phyloP scores from a whole-genome alignment of 495 filamentous ascomycete species.

The Xylaria venustula region DNA sequence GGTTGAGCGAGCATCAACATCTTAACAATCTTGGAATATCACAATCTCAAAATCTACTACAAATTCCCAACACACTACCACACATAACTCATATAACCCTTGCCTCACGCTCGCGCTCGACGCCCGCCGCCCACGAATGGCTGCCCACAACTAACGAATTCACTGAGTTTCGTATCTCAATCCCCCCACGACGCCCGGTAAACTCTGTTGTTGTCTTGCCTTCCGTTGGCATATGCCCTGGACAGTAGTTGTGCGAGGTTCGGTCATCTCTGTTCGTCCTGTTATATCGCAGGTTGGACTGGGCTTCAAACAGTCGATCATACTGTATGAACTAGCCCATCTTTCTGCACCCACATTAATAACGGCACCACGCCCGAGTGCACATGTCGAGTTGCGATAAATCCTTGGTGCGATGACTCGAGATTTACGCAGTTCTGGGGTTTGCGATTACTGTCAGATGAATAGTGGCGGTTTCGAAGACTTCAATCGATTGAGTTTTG shows the following conservation, averaged over 20 bases:
- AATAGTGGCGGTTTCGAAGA: not conserved
- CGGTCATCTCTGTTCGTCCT: not conserved
- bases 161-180: not conserved
- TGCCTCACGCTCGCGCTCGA: not conserved
- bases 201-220: not conserved
- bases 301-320: conserved; percentile 4
- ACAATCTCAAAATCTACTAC: not conserved
- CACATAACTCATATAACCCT: not conserved
- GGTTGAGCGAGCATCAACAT: not conserved
- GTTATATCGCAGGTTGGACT: conserved; percentile 1
- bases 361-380: not conserved
- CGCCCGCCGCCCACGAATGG: not conserved
- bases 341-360: conserved; percentile 9
- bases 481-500: not conserved
- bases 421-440: not conserved
- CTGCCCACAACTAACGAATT: not conserved
- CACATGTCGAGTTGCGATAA: conserved; percentile 1
- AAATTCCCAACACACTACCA: not conserved
- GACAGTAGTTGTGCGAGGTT: conserved; percentile 5
- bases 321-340: conserved; percentile 3
- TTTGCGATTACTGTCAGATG: not conserved
- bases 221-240: conserved; percentile 4
- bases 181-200: not conserved
- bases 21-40: not conserved
- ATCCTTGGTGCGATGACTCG: not conserved